Evolutionary conservation across 1,284 basidiomycete genomes (phyloP).

Genomic region (Heterobasidion irregulare): DNA sequence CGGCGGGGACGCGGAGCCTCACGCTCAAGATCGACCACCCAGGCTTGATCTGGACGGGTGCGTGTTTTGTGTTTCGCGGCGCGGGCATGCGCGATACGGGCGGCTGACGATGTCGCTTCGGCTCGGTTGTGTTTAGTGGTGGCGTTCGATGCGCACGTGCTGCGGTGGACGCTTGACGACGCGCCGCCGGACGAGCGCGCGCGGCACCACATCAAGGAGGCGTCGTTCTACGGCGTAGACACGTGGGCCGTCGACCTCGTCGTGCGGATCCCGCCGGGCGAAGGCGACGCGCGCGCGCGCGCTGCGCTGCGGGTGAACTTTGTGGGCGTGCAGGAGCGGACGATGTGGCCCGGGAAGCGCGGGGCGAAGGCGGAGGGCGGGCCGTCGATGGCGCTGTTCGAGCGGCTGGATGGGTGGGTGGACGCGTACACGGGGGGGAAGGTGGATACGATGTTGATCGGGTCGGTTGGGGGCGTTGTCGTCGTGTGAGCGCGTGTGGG

Average conservation of each 20-base stretch:
- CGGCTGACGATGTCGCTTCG: constrained; percentile 5
- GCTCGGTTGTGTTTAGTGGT: constrained; percentile 42
- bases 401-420: constrained; percentile 61
- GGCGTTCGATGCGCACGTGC: constrained; percentile 88
- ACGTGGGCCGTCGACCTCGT: constrained; percentile 68
- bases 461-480: constrained; percentile 57
- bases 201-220: constrained; percentile 92
- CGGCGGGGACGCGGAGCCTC: constrained; percentile 62
- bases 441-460: constrained; percentile 59
- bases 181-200: constrained; percentile 64
- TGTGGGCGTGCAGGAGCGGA: constrained; percentile 65
- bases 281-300: constrained; percentile 11
- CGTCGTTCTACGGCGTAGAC: constrained; percentile 72
- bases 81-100: background rate
- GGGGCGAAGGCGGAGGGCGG: constrained; percentile 42
- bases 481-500: constrained; percentile 19
- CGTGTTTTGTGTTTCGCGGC: constrained; percentile 16
- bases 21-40: constrained; percentile 75
- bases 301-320: constrained; percentile 47
- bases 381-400: constrained; percentile 58
- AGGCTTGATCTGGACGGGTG: constrained; percentile 82
- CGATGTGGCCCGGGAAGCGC: constrained; percentile 74
- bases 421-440: constrained; percentile 46
- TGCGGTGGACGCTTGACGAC: constrained; percentile 79
- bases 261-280: constrained; percentile 38